Base-by-base conservation (phyloP, 108 stramenopile species). In the Nitzschia sp. region DNA sequence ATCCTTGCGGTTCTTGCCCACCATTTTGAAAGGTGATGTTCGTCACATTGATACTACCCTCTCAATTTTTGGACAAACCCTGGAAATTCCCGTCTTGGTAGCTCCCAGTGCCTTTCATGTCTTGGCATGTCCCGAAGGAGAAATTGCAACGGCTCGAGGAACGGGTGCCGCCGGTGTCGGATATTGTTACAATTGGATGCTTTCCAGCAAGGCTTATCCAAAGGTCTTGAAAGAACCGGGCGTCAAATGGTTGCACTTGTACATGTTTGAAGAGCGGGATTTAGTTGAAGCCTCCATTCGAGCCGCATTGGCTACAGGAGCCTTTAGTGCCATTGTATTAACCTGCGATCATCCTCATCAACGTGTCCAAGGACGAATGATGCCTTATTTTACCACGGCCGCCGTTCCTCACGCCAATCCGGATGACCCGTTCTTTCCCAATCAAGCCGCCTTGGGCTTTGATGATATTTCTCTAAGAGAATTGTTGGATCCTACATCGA, bases 71-170 rank as follows among this genome's bases (percentile, higher is more conserved):
- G 53, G 53, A 18, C 6, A 54, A 18, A 8, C 13, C 8, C 5
- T 54, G 53, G 53, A 54, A 54, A 21, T 54, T 5, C 53, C 53
- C 53, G 53, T 54, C 53, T 54, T 54, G 53, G n/a, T 54, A 17
- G 53, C 53, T 24, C 53, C 53, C 11, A 54, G 53, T 25, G 53
- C 53, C 53, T 54, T 54, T 54, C 53, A 54, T 54, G 53, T 54
- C 8, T 54, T 54, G 53, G 53, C 53, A 54, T 54, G 53, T 54
- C 53, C 53, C 19, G 53, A 54, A 54, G 53, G 53, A 54, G 53
- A 54, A 25, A 54, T 54, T n/a, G 53, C 53, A 5, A 54, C 53
- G 19, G 53, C 53, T n/a, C 6, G 18, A 18, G 53, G 11, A 15
- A n/a, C 53, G 6, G 53, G 53, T 15, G 53, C 53, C 6, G 53